A percentile compares a stretch with the other conserved stretches of the same genome.
Conservation (phyloP, 371 early-diverging fungal genomes). For the Fennellomyces sp. region DNA sequence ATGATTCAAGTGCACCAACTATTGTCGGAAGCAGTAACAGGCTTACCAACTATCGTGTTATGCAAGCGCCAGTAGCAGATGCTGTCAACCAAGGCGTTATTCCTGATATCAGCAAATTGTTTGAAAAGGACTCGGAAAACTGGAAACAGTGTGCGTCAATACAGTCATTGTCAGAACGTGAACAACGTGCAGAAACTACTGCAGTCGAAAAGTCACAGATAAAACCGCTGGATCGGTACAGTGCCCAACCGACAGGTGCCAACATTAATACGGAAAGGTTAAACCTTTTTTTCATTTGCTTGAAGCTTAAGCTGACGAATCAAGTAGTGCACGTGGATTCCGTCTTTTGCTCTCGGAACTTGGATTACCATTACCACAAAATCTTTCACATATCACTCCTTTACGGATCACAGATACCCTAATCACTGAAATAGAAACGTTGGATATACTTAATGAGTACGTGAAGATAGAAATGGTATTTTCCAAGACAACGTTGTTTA, state of each 20-base stretch:
- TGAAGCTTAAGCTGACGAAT: background rate
- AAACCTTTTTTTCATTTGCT: too few species aligned
- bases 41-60: background rate
- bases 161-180: slow-evolving; percentile 27
- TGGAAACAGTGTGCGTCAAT: slow-evolving; percentile 41
- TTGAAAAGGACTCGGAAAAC: slow-evolving; percentile 30
- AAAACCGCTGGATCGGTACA: slow-evolving; percentile 4
- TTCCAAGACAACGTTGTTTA: background rate
- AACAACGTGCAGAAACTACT: slow-evolving; percentile 23
- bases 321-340: slow-evolving; percentile 50
- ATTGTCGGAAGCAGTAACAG: background rate
- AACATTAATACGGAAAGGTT: slow-evolving; percentile 33
- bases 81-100: slow-evolving; percentile 39
- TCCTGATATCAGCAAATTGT: slow-evolving; percentile 41
- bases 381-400: slow-evolving; percentile 61
- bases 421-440: slow-evolving; percentile 64
- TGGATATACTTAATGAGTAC: slow-evolving; percentile 75
- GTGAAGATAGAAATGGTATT: slow-evolving; percentile 5
- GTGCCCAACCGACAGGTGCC: slow-evolving; percentile 12
- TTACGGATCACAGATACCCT: slow-evolving; percentile 62
- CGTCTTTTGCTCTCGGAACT: slow-evolving; percentile 68
- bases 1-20: background rate
- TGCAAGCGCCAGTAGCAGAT: slow-evolving; percentile 9
- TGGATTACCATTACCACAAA: slow-evolving; percentile 64
- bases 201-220: background rate